Base-by-base conservation (phyloP, 2,329 filamentous ascomycete genomes). In the Rhynchosporium agropyri region DNA sequence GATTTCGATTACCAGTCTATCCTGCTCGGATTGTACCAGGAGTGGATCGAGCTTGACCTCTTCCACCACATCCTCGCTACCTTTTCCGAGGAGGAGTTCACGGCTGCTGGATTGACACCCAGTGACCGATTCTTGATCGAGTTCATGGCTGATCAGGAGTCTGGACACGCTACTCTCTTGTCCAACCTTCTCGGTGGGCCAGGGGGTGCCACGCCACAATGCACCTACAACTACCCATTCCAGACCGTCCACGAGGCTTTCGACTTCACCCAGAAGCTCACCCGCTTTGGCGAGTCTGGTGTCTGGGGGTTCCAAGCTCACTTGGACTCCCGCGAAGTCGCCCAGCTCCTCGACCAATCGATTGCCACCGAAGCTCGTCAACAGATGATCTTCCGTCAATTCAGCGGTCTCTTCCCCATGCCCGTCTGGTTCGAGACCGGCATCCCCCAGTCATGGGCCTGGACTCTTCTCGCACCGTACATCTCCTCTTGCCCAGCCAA, bases 231-330 rank as follows among this genome's bases (percentile, higher is more conserved):
- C 78, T 95, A 95, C 73, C 91, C 91, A 1, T 90, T 86, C 73
- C 84, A 79, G 61, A 92, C 85, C 38, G 86, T 94, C 0, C 84
- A 81, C 60, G 90, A 95, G 75, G 94, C 86, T 72, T 80, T 95
- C 70, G 91, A 95, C 78, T 95, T 95, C 78, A 88, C 85, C 76
- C 90, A 94, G 77, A 92, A 92, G 76, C 77, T 95, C n/a, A 95
- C 91, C 0, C 87, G 90, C 40, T 92, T 84, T 76, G 90, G 90
- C 55, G 91, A 95, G 75, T 84, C 88, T 10, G 89, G 90, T 53
- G 90, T 93, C 1, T 92, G 90, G 77, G 90, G 91, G 0, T 95
- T 94, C 78, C 79, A 93, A 66, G 83, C 86, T 57, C 91, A 95
- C 72, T 81, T 95, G 53, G 85, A 94, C 75, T 88, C 89, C 0